Conservation (phyloP, 495 filamentous ascomycete genomes). For the Echria macrotheca region DNA sequence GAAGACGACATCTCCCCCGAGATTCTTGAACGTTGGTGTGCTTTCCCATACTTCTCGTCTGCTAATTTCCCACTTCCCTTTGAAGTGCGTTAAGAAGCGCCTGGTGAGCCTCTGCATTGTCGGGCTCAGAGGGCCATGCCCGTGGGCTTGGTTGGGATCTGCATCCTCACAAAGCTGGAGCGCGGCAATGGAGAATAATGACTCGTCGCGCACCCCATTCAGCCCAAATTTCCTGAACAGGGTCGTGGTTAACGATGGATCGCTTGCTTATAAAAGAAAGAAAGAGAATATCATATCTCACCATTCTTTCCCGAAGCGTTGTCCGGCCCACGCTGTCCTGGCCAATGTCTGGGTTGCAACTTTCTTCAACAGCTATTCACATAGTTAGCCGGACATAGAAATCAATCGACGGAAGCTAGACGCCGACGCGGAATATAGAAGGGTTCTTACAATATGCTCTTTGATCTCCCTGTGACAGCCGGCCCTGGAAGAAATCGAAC, state of each 20-base stretch:
- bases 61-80: not conserved
- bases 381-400: no score
- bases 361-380: no score
- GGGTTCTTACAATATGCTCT: no score
- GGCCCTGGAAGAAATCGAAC: no score
- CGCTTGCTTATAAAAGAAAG: not conserved
- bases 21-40: not conserved
- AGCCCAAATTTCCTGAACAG: not conserved
- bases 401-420: no score
- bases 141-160: not conserved
- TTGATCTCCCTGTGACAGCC: no score
- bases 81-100: not conserved
- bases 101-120: not conserved
- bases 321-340: not conserved
- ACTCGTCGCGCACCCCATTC: not conserved
- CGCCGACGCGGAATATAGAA: no score
- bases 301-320: constrained; percentile 1
- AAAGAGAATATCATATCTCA: not conserved
- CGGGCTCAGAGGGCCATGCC: not conserved
- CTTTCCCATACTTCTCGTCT: not conserved
- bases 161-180: constrained; percentile 1
- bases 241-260: no score
- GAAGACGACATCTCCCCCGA: not conserved
- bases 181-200: constrained; percentile 1
- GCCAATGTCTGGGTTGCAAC: not conserved